phyloP scores from a whole-genome alignment of 257 asterid genomes.

The Solanum sejunctum region DNA sequence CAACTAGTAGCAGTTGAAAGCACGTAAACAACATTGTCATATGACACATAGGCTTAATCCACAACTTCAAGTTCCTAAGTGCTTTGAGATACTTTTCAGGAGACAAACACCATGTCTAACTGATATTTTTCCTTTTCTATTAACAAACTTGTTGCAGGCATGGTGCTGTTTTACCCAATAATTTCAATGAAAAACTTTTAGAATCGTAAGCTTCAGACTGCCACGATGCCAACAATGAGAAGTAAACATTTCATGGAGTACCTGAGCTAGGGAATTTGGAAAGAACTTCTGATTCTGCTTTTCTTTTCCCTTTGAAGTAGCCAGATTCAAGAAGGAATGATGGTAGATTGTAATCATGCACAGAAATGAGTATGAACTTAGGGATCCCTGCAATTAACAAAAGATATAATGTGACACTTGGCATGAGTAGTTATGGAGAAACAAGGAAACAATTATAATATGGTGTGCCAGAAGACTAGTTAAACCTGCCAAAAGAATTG shows the following conservation, averaged over 20 bases:
- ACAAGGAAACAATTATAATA: neutral
- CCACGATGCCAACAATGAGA: neutral
- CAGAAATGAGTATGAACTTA: slow-evolving; percentile 86
- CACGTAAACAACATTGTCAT: neutral
- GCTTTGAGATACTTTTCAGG: neutral
- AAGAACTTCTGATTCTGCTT: slow-evolving; percentile 94
- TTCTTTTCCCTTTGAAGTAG: slow-evolving; percentile 90
- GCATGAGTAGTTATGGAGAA: neutral
- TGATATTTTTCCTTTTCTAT: neutral
- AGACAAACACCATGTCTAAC: neutral
- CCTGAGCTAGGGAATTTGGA: slow-evolving; percentile 84
- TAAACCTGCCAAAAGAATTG: neutral
- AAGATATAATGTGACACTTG: neutral
- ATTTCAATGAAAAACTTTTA: neutral
- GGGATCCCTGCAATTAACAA: slow-evolving; percentile 52
- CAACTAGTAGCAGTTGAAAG: neutral
- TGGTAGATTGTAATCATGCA: slow-evolving; percentile 93
- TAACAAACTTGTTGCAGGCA: neutral
- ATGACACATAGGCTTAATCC: neutral
- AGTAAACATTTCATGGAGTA: slow-evolving; percentile 7
- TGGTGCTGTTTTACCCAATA: neutral
- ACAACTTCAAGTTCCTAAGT: neutral
- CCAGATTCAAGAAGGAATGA: slow-evolving; percentile 63
- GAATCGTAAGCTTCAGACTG: neutral
- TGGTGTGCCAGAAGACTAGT: neutral